Conservation (phyloP, 306 rosid species). For the barrel medic (Medicago truncatula) region DNA sequence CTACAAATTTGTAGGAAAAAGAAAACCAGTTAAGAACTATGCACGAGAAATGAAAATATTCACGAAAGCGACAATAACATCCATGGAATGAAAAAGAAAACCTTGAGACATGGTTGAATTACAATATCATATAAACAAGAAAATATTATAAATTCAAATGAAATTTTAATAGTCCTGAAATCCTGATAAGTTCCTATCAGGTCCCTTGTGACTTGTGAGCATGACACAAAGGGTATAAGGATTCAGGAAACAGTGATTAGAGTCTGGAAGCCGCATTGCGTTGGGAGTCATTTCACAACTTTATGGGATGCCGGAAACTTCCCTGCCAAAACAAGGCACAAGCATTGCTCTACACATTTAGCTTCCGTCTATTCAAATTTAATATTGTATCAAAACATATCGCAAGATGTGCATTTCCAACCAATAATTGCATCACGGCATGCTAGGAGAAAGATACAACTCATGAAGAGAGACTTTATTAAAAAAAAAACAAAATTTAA, state of each 20-base stretch:
- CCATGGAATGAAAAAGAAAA: conserved; percentile 27
- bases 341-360: conserved; percentile 41
- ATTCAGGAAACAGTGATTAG: conserved; percentile 28
- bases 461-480: conserved; percentile 13
- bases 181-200: conserved; percentile 12
- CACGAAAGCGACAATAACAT: conserved; percentile 18
- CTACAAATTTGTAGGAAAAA: conserved; percentile 56
- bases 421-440: conserved; percentile 24
- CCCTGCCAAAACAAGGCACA: conserved; percentile 46
- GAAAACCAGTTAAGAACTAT: conserved; percentile 1
- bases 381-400: conserved; percentile 24
- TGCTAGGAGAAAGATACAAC: conserved; percentile 20
- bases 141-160: conserved; percentile 8
- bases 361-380: conserved; percentile 33
- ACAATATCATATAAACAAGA: conserved; percentile 24
- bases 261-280: conserved; percentile 36
- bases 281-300: conserved; percentile 43
- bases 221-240: conserved; percentile 21
- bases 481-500: conserved; percentile 24
- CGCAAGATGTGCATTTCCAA: conserved; percentile 31
- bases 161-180: conserved; percentile 3
- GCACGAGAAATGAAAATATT: conserved; percentile 34
- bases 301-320: conserved; percentile 27
- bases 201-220: conserved; percentile 21
- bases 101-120: background rate